Percentiles rank a stretch among this genome's conserved stretches.
These are phyloP conservation scores for Avicennia marina DNA, from an alignment of 257 asterid genomes.

Conservation along the genomic window DNA sequence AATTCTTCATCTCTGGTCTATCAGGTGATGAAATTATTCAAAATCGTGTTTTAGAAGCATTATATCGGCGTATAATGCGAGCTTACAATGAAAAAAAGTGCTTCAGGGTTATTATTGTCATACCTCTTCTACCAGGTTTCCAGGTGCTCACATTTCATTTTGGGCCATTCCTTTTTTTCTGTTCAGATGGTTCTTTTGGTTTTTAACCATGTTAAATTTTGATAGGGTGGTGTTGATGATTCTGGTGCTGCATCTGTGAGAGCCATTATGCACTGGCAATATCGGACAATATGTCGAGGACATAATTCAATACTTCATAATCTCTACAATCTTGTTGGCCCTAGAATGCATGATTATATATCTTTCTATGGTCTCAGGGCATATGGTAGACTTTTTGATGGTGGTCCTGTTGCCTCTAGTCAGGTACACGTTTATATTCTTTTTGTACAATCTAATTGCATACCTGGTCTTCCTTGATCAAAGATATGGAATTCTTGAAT, in stretches of 20 bases:
- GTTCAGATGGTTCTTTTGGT: slow-evolving; percentile 7
- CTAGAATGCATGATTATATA: slow-evolving; percentile 75
- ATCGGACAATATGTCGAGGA: slow-evolving; percentile 84
- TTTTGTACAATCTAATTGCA: not conserved
- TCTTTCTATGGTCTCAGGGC: slow-evolving; percentile 89
- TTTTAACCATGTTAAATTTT: slow-evolving; percentile 21
- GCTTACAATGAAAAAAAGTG: slow-evolving; percentile 81
- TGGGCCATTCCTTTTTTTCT: slow-evolving; percentile 4
- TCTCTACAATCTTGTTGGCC: slow-evolving; percentile 61
- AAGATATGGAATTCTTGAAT: slow-evolving; percentile 3
- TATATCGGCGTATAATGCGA: slow-evolving; percentile 70
- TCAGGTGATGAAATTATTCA: slow-evolving; percentile 81
- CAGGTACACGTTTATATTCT: slow-evolving; percentile 51
- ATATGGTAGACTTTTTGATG: slow-evolving; percentile 70
- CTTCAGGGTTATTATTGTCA: slow-evolving; percentile 87
- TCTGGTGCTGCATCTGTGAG: slow-evolving; percentile 98
- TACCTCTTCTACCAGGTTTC: slow-evolving; percentile 95
- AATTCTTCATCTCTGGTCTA: slow-evolving; percentile 95
- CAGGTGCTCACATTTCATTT: slow-evolving; percentile 53
- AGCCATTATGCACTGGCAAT: slow-evolving; percentile 99
- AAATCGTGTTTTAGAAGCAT: slow-evolving; percentile 81
- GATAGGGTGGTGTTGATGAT: slow-evolving; percentile 95
- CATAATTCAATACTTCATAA: slow-evolving; percentile 74
- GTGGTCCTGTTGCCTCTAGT: slow-evolving; percentile 83
- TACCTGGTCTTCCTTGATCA: slow-evolving; percentile 12